Base-by-base conservation (phyloP, 768 basidiomycete species). In the Hypholoma sublateritium region DNA sequence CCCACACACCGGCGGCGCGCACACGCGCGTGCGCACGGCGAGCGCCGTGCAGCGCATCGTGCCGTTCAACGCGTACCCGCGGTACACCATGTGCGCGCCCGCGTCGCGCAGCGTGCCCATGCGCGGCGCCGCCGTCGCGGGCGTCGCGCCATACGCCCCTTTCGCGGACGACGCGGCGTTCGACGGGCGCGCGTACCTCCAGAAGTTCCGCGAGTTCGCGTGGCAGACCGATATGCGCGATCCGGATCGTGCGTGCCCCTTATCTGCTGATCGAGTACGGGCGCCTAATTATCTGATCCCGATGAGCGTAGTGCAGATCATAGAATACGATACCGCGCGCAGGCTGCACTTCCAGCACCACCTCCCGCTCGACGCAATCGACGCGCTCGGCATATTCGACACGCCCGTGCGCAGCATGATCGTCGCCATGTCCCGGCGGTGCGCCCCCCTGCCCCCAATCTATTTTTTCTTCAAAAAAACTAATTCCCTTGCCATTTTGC, bases 21-120 rank as follows among this genome's bases (percentile, higher is more conserved):
- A 46, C 28, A n/a, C n/a, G 14, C 32, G 45, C 16, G 1, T 24
- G 28, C 3, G 21, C 53, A 17, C 42, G 7, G 41, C 37, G 21
- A 42, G 50, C 5, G 36, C 51, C 2, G 13, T 56, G 11, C 3
- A 8, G 12, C 11, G 9, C 8, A 9, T 5, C 5, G 12, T 43
- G 19, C 56, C 36, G 56, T 32, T 32, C 28, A 44, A 43, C 4
- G 55, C 65, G 1, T 65, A 69, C 53, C 64, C 72, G 7, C 59
- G 50, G 1, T 84, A 84, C 58, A 77, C 79, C 14, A 70, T 70
- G n/a, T 85, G 83, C 59, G 70, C 83, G 0, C 77, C 83, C 0
- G 56, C 66, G 1, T 72, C 73, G 1, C 63, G 66, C 16, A 82
- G 70, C 55, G 59, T 74, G 42, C 32, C 43, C 17, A 34, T 34